Evolutionary conservation across 768 basidiomycete species (phyloP).

Genomic region (Tylopilus balloui): DNA sequence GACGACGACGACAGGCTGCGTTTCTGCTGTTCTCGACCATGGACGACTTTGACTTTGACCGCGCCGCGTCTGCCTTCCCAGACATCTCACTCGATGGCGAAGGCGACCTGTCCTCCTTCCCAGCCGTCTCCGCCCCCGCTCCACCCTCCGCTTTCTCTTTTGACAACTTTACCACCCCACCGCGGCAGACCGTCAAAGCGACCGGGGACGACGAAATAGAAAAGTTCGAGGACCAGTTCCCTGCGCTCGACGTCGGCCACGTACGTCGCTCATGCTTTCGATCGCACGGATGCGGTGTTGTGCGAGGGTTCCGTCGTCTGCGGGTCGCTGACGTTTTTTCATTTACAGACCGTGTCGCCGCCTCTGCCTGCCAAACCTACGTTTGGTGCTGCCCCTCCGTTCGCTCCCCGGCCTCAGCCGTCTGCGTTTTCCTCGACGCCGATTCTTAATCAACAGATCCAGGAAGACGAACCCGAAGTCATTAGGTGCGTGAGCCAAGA

Average conservation of each 20-base stretch:
- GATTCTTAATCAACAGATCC: conserved; percentile 60
- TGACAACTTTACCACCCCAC: conserved; percentile 56
- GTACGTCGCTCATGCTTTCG: conserved; percentile 29
- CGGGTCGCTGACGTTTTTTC: conserved; percentile 1
- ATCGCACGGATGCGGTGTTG: neutral
- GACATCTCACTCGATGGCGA: conserved; percentile 75
- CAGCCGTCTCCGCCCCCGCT: conserved; percentile 28
- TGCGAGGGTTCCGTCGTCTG: conserved; percentile 11
- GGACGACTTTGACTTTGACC: conserved; percentile 8
- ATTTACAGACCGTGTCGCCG: conserved; percentile 34
- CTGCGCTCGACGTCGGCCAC: conserved; percentile 59
- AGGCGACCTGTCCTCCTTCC: conserved; percentile 48
- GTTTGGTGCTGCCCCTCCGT: conserved; percentile 50
- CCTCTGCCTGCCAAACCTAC: conserved; percentile 32
- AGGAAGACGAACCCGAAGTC: conserved; percentile 82
- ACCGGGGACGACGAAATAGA: conserved; percentile 85
- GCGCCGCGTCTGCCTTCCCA: conserved; percentile 77
- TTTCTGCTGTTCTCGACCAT: neutral
- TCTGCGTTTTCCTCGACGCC: conserved; percentile 70
- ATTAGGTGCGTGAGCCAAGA: conserved; percentile 54
- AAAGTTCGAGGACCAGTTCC: conserved; percentile 82
- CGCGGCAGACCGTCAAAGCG: conserved; percentile 54
- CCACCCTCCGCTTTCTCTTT: conserved; percentile 54
- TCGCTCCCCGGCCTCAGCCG: conserved; percentile 74
- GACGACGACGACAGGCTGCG: neutral